Conservation (phyloP, 1,284 basidiomycete genomes). For the Puccinia hordei region DNA sequence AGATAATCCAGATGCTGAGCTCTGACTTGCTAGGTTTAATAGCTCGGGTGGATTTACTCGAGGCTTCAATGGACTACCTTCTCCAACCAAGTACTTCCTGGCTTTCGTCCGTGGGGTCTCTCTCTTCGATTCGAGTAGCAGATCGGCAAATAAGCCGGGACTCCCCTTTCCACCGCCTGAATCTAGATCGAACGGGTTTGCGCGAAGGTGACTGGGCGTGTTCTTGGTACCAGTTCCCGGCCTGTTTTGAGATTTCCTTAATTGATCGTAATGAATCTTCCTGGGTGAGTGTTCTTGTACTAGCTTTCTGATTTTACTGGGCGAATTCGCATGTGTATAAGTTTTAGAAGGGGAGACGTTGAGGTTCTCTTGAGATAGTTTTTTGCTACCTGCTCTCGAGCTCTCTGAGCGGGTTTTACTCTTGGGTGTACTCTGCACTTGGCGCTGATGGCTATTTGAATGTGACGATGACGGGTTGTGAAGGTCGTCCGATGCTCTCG, state of each 20-base stretch:
- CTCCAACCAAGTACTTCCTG: conserved; percentile 27
- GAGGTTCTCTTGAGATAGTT: conserved; percentile 12
- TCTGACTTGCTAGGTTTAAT: background rate
- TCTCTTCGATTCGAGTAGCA: conserved; percentile 29
- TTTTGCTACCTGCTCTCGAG: background rate
- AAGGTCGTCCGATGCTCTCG: background rate
- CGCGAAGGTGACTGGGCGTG: conserved; percentile 3
- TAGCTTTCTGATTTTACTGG: conserved; percentile 33
- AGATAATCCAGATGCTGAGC: conserved; percentile 7
- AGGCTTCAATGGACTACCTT: conserved; percentile 45
- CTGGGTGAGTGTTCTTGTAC: conserved; percentile 37
- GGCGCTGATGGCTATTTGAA: conserved; percentile 15
- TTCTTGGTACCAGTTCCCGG: background rate
- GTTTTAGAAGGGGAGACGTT: conserved; percentile 29
- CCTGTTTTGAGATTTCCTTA: conserved; percentile 11
- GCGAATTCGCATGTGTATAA: conserved; percentile 34
- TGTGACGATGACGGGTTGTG: conserved; percentile 13
- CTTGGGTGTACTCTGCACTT: conserved; percentile 21
- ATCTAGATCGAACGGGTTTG: conserved; percentile 38
- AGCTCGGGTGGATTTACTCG: background rate
- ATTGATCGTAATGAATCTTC: conserved; percentile 26
- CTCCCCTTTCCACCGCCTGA: conserved; percentile 47
- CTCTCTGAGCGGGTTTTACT: conserved; percentile 7
- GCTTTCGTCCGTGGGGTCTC: conserved; percentile 50
- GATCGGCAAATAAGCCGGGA: conserved; percentile 44